Evolutionary conservation across 345 rosid species (phyloP), one percentile per base, ranked within the genome.

Genomic region (Garcia nutans): DNA sequence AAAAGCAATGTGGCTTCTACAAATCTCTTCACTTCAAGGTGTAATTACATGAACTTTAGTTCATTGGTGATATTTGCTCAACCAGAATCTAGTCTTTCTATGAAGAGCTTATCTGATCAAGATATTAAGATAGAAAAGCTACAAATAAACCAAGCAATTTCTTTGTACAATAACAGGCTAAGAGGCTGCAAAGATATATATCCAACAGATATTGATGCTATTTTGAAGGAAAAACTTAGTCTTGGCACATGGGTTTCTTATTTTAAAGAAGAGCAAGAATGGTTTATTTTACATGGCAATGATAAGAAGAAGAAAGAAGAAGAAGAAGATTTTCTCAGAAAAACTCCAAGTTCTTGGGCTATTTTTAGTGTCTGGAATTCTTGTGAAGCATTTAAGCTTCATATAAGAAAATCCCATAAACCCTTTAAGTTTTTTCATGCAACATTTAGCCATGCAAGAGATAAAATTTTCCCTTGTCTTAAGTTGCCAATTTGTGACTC

Each of bases 351-450:
- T 44, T 82, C 88, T 57, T 83, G 87, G 89, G 77, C 74, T 9
- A 71, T 87, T 19, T 89, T 89, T 41, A 87, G 92, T 80, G 65
- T 89, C 41, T 89, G 92, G 92, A 87, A 83, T 65, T 87, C 89
- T n/a, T 82, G 88, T 50, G 82, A 87, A 23, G 78, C 89, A 37
- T 78, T 77, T 73, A 80, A 81, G 61, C 74, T 82, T 73, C 83
- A 74, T 10, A 83, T 77, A 2, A 76, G 74, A 67, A 86, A 78
- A 70, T 64, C 81, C 6, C 74, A 72, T 26, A 77, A 77, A 44
- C 80, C 80, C 0, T 44, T 75, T 7, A 83, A 74, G 84, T 76
- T 74, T 68, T 60, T 82, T 3, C 79, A 80, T 74, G 72, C 82
- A 45, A 79, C 81, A 2, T 37, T 85, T 24, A 76, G 62, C 74